Evolutionary conservation across 805 yeast species (phyloP).

Genomic region (Helenozyma baotianmanensis): DNA sequence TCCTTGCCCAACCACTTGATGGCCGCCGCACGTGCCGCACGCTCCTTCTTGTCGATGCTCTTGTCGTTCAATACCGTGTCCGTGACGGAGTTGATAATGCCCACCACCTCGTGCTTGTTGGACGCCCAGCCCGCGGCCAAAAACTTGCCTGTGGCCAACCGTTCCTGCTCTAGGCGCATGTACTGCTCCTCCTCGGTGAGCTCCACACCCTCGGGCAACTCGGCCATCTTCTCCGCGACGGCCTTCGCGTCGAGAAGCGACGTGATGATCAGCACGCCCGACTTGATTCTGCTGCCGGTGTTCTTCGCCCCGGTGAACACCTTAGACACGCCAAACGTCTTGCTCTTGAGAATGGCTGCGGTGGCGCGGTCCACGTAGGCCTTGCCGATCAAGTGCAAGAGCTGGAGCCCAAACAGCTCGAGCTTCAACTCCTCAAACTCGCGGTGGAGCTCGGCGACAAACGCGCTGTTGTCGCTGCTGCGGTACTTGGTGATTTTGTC

Average conservation of each 20-base stretch:
- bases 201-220: constrained; percentile 28
- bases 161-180: constrained; percentile 66
- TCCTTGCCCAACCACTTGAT: constrained; percentile 65
- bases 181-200: constrained; percentile 29
- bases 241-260: constrained; percentile 86
- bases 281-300: constrained; percentile 77
- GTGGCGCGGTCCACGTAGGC: constrained; percentile 73
- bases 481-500: constrained; percentile 43
- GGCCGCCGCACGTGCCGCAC: constrained; percentile 76
- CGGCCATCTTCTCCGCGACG: constrained; percentile 63
- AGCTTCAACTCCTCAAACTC: constrained; percentile 81
- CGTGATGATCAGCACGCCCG: constrained; percentile 75
- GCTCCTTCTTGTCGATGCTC: constrained; percentile 51
- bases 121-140: constrained; percentile 95
- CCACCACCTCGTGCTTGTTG: constrained; percentile 82
- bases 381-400: constrained; percentile 77
- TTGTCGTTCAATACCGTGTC: constrained; percentile 51
- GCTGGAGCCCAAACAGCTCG: constrained; percentile 92
- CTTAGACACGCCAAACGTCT: constrained; percentile 83
- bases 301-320: constrained; percentile 77
- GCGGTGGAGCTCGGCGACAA: constrained; percentile 45
- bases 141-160: constrained; percentile 79
- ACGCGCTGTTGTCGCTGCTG: constrained; percentile 62
- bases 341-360: constrained; percentile 68
- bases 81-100: constrained; percentile 74